phyloP scores from a whole-genome alignment of 2,329 filamentous ascomycete species.

The Chaetomiaceae sp. region DNA sequence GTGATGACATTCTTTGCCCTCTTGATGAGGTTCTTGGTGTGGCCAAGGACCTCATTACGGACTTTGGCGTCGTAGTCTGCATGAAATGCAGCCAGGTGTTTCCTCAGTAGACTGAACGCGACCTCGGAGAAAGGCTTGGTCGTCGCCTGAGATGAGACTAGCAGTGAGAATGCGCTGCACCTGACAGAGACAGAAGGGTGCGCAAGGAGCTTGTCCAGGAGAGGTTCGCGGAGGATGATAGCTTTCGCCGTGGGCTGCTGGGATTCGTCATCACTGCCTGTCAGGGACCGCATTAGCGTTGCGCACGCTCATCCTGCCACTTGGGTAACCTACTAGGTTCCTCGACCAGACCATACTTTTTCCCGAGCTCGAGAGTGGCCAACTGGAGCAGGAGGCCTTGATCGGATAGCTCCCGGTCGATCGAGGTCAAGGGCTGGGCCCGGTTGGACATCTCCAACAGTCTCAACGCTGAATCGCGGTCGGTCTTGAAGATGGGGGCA shows the following conservation, averaged over 20 bases:
- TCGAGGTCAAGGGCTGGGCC: conserved; percentile 38
- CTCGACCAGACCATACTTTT: conserved; percentile 64
- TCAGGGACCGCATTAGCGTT: conserved; percentile 9
- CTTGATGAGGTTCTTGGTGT: conserved; percentile 71
- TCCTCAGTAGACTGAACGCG: conserved; percentile 59
- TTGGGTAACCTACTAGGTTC: conserved; percentile 55
- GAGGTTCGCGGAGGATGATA: conserved; percentile 36
- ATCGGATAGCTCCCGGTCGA: conserved; percentile 16
- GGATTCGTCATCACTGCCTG: conserved; percentile 9
- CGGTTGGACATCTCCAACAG: conserved; percentile 53
- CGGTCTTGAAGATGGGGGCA: conserved; percentile 56
- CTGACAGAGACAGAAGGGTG: conserved; percentile 62
- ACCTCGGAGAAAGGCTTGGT: conserved; percentile 65
- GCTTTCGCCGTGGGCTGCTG: conserved; percentile 17
- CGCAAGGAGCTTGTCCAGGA: conserved; percentile 50
- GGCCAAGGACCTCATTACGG: conserved; percentile 72
- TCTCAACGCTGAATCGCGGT: conserved; percentile 47
- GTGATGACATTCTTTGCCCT: conserved; percentile 66
- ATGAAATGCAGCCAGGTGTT: conserved; percentile 66
- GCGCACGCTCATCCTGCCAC: conserved; percentile 6
- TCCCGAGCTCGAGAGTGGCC: conserved; percentile 65
- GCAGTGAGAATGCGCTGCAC: conserved; percentile 74
- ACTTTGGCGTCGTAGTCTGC: conserved; percentile 83
- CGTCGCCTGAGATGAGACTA: conserved; percentile 70
- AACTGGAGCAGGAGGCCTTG: conserved; percentile 46